Evolutionary conservation across 805 yeast genomes (phyloP).

Genomic region (Metschnikowia hibisci): DNA sequence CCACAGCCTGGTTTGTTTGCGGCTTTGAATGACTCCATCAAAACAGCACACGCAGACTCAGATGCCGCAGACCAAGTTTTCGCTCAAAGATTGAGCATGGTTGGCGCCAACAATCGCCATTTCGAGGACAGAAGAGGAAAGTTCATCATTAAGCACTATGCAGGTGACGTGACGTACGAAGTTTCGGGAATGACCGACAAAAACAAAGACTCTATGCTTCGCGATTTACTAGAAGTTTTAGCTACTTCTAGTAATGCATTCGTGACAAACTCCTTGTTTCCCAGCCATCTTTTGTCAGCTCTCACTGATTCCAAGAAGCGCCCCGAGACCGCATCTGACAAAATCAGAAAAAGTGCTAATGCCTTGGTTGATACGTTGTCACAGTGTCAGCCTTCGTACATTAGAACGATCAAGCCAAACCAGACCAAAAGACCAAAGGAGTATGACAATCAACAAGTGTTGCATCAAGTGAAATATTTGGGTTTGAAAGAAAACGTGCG

Average conservation of each 20-base stretch:
- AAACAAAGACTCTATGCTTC: conserved; percentile 89
- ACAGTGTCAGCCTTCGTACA: conserved; percentile 90
- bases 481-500: conserved; percentile 97
- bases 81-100: conserved; percentile 84
- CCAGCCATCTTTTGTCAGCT: conserved; percentile 33
- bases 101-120: conserved; percentile 71
- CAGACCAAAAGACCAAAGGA: conserved; percentile 88
- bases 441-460: conserved; percentile 81
- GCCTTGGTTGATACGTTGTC: conserved; percentile 84
- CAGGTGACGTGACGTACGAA: conserved; percentile 96
- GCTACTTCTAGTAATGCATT: conserved; percentile 68
- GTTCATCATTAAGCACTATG: conserved; percentile 91
- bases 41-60: conserved; percentile 98
- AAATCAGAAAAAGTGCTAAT: conserved; percentile 89
- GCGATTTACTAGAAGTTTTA: conserved; percentile 78
- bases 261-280: conserved; percentile 50
- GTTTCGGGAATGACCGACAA: conserved; percentile 90
- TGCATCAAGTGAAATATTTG: conserved; percentile 92
- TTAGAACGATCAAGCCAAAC: conserved; percentile 96
- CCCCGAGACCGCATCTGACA: conserved; percentile 95
- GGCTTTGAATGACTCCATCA: conserved; percentile 93
- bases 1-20: conserved; percentile 94
- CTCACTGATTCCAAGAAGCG: conserved; percentile 61
- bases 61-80: conserved; percentile 95
- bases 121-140: conserved; percentile 85